Percentiles rank a stretch among this genome's conserved stretches.
Evolutionary conservation across 1,284 basidiomycete species (phyloP).

Genomic region (Hortiboletus rubellus): DNA sequence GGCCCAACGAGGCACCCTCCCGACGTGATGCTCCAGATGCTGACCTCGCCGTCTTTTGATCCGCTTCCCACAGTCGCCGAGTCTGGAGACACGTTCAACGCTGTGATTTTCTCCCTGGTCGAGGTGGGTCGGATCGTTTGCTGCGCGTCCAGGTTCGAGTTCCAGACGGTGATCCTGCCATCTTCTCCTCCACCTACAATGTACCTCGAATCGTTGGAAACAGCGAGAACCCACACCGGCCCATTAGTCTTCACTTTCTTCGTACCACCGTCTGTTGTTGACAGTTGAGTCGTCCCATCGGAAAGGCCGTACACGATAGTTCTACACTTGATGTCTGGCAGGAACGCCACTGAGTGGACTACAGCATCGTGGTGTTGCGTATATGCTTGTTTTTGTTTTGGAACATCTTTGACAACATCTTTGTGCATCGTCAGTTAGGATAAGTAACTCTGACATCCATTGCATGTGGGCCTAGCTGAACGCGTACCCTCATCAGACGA

Average conservation of each 20-base stretch:
- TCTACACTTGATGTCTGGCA: neutral
- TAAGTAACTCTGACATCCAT: too few relatives aligned
- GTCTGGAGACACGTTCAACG: neutral
- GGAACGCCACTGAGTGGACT: neutral
- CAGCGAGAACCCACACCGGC: neutral
- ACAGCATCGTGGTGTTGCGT: neutral
- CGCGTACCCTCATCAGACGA: neutral
- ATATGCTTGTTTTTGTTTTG: neutral
- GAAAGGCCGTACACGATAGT: neutral
- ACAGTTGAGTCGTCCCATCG: neutral
- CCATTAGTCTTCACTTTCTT: neutral
- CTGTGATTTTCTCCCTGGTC: neutral
- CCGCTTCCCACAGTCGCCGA: neutral
- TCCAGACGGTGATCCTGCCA: neutral
- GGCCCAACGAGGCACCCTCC: neutral
- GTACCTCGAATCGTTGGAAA: neutral
- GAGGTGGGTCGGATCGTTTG: neutral
- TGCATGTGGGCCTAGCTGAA: neutral
- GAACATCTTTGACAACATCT: neutral
- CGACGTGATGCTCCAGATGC: neutral
- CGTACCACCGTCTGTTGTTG: neutral
- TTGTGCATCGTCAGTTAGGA: neutral
- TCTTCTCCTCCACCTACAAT: neutral
- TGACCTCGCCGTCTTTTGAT: neutral
- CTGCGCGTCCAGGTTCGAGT: neutral